phyloP scores from a whole-genome alignment of 352 stramenopile species.

The Phytophthora constricta region DNA sequence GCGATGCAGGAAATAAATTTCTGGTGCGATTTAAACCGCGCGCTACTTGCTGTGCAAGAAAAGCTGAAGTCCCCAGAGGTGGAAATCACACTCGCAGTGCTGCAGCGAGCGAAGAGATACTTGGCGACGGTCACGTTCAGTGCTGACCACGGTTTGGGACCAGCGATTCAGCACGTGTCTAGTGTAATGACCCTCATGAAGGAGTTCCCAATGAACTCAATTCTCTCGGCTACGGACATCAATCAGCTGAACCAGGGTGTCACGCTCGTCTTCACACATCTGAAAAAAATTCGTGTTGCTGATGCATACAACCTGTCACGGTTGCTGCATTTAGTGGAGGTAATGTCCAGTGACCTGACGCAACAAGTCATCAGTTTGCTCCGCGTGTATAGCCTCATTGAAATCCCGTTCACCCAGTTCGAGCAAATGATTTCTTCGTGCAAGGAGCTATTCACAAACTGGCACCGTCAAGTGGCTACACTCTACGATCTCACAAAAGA shows the following conservation, averaged over 20 bases:
- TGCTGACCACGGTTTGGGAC: slow-evolving; percentile 87
- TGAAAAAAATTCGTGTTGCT: slow-evolving; percentile 91
- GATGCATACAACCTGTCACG: slow-evolving; percentile 90
- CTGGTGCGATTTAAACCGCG: slow-evolving; percentile 92
- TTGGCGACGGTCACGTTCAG: slow-evolving; percentile 92
- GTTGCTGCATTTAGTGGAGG: slow-evolving; percentile 81
- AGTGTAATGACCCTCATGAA: slow-evolving; percentile 94
- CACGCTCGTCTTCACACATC: slow-evolving; percentile 83
- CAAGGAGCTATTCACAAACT: slow-evolving; percentile 88
- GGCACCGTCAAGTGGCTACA: slow-evolving; percentile 81
- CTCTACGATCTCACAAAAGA: slow-evolving; percentile 91
- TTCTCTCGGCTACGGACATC: slow-evolving; percentile 90
- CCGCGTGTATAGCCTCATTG: slow-evolving; percentile 84
- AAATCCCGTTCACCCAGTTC: slow-evolving; percentile 87
- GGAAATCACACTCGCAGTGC: slow-evolving; percentile 89
- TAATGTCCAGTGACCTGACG: slow-evolving; percentile 88
- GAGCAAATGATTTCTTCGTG: slow-evolving; percentile 76
- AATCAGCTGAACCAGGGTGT: slow-evolving; percentile 84
- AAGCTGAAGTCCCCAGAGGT: slow-evolving; percentile 91
- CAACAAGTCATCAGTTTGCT: slow-evolving; percentile 85
- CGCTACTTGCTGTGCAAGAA: slow-evolving; percentile 84
- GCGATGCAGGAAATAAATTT: slow-evolving; percentile 96
- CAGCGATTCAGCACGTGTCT: slow-evolving; percentile 84
- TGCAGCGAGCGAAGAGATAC: slow-evolving; percentile 94
- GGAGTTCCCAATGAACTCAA: slow-evolving; percentile 93